These are phyloP conservation scores for Ceratobasidium sp. DNA, from an alignment of 1,284 basidiomycete species.

Conservation along the genomic window DNA sequence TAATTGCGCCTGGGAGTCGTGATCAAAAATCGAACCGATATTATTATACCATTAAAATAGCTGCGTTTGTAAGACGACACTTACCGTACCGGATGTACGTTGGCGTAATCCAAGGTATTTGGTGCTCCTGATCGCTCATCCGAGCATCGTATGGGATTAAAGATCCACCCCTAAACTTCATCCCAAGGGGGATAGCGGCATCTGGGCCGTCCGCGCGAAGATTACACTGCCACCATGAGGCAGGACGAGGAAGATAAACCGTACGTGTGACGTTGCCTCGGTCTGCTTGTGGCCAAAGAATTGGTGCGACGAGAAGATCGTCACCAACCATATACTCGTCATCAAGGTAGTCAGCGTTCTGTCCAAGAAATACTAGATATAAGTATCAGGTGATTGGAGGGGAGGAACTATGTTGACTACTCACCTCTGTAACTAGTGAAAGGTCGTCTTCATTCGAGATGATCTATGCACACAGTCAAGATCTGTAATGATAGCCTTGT, in stretches of 20 bases:
- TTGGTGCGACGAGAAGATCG: constrained; percentile 40
- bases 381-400: too few species aligned
- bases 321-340: constrained; percentile 44
- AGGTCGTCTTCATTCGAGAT: constrained; percentile 43
- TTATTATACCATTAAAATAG: not conserved
- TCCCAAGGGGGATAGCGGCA: constrained; percentile 10
- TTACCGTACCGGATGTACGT: constrained; percentile 41
- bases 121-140: not conserved
- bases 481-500: too few species aligned
- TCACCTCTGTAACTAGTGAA: constrained; percentile 39
- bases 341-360: constrained; percentile 42
- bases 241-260: constrained; percentile 40
- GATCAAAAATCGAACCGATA: not conserved
- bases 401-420: not conserved
- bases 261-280: constrained; percentile 17
- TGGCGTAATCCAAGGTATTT: constrained; percentile 40
- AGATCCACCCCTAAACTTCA: constrained; percentile 37
- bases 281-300: constrained; percentile 20
- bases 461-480: constrained; percentile 3
- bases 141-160: constrained; percentile 25
- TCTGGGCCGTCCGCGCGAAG: constrained; percentile 40
- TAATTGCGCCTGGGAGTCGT: constrained; percentile 32
- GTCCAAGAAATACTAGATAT: not conserved
- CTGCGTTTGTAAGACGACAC: not conserved
- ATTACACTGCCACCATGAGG: constrained; percentile 42